Conservation (phyloP, 805 yeast genomes). For the Starmerella bombi region DNA sequence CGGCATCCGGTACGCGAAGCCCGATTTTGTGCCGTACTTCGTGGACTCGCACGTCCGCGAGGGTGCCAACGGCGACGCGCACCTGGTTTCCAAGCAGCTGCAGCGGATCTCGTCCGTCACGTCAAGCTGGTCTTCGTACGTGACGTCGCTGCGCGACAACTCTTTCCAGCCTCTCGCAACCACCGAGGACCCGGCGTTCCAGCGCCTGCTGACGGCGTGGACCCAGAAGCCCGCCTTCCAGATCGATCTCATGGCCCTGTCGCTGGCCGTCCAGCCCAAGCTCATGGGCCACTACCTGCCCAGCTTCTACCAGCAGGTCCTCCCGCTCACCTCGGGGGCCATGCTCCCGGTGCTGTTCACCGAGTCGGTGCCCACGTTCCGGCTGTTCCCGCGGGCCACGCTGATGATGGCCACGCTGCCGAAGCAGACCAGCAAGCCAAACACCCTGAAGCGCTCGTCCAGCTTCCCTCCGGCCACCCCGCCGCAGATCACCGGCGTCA, state of each 20-base stretch:
- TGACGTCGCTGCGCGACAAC: conserved; percentile 35
- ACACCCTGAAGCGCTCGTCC: conserved; percentile 22
- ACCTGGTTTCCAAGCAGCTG: conserved; percentile 22
- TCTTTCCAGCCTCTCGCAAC: conserved; percentile 29
- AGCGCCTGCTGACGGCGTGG: conserved; percentile 34
- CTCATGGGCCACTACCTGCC: conserved; percentile 34
- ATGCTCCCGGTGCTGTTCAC: conserved; percentile 55
- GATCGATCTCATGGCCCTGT: conserved; percentile 23
- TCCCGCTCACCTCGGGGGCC: conserved; percentile 49
- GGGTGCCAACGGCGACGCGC: background rate
- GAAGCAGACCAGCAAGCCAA: conserved; percentile 6
- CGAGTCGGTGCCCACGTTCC: conserved; percentile 40
- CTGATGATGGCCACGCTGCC: conserved; percentile 42
- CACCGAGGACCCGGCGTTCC: conserved; percentile 17
- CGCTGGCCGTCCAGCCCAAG: conserved; percentile 54
- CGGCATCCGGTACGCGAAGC: conserved; percentile 62
- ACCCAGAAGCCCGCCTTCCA: conserved; percentile 21
- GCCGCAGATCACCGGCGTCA: conserved; percentile 34
- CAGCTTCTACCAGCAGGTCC: conserved; percentile 35
- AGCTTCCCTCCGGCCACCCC: conserved; percentile 28
- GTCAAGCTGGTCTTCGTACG: conserved; percentile 69
- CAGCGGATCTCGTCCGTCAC: conserved; percentile 59
- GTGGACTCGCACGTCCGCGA: conserved; percentile 60
- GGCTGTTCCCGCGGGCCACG: conserved; percentile 38
- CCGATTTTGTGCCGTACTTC: conserved; percentile 73